Percentiles rank a stretch among this genome's conserved stretches.
Conservation (phyloP, 805 yeast genomes). For the Hanseniaspora opuntiae region DNA sequence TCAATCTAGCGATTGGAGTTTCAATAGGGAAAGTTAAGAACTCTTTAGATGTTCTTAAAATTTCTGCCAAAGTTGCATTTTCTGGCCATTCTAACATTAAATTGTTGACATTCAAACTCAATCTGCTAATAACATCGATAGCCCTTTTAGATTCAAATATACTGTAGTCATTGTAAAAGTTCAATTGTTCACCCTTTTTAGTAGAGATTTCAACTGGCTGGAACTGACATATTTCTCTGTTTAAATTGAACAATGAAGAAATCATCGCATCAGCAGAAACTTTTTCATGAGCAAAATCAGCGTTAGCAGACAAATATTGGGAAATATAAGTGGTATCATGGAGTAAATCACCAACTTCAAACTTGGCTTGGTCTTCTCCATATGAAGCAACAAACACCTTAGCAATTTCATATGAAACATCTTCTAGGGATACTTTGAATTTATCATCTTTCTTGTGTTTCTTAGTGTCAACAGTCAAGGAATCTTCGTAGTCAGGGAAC, state of each 20-base stretch:
- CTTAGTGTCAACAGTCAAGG: slow-evolving; percentile 17
- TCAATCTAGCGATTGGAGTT: slow-evolving; percentile 62
- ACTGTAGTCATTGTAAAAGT: slow-evolving; percentile 55
- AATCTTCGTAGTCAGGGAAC: slow-evolving; percentile 79
- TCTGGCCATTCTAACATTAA: slow-evolving; percentile 77
- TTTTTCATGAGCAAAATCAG: not conserved
- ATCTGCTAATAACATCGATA: slow-evolving; percentile 32
- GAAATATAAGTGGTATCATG: slow-evolving; percentile 22
- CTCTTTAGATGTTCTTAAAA: slow-evolving; percentile 52
- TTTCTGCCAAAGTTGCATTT: slow-evolving; percentile 70
- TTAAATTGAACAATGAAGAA: slow-evolving; percentile 26
- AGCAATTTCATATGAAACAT: slow-evolving; percentile 37
- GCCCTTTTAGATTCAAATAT: slow-evolving; percentile 50
- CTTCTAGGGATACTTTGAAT: slow-evolving; percentile 26
- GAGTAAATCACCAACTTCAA: slow-evolving; percentile 32
- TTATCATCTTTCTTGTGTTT: slow-evolving; percentile 16
- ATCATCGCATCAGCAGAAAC: slow-evolving; percentile 22
- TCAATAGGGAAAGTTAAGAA: slow-evolving; percentile 45
- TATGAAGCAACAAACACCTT: slow-evolving; percentile 35
- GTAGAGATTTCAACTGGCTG: slow-evolving; percentile 15
- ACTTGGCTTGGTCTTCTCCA: slow-evolving; percentile 16
- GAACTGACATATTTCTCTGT: slow-evolving; percentile 24
- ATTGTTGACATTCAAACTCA: slow-evolving; percentile 33
- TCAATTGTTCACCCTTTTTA: slow-evolving; percentile 20
- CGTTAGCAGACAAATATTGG: not conserved